Conservation (phyloP, 257 asterid genomes). For the Cynanchum wilfordii region DNA sequence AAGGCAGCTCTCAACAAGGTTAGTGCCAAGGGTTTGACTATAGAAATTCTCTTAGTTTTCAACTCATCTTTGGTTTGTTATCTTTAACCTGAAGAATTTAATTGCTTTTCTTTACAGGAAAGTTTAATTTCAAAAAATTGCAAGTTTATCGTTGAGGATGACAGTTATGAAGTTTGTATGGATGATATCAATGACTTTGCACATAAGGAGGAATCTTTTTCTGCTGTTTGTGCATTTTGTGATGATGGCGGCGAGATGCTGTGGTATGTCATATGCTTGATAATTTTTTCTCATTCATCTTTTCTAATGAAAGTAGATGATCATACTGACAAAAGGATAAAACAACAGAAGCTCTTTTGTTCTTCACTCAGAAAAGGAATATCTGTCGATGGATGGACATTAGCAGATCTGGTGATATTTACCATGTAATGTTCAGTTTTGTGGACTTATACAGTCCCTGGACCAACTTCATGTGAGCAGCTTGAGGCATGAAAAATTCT, state of each 20-base stretch:
- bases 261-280: conserved; percentile 36
- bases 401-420: not conserved
- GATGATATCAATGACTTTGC: conserved; percentile 24
- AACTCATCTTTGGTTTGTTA: not conserved
- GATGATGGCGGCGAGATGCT: conserved; percentile 70
- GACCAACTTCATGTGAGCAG: not conserved
- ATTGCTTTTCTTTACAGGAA: conserved; percentile 31
- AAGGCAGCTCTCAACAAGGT: conserved; percentile 38
- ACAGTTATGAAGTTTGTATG: conserved; percentile 23
- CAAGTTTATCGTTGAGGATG: conserved; percentile 29
- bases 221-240: conserved; percentile 55
- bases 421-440: not conserved
- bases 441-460: not conserved
- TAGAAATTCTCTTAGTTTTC: not conserved
- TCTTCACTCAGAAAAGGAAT: not conserved
- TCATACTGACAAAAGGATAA: conserved; percentile 7
- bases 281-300: conserved; percentile 16
- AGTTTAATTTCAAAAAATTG: conserved; percentile 23
- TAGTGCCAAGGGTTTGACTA: conserved; percentile 11
- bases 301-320: conserved; percentile 13
- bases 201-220: conserved; percentile 34
- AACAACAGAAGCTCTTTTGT: conserved; percentile 1
- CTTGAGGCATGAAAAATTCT: not conserved
- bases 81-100: conserved; percentile 1
- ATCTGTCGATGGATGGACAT: not conserved